A percentile compares a stretch with the other conserved stretches of the same genome.
phyloP scores from a whole-genome alignment of 257 asterid species.

The Solanum chiquidenum region DNA sequence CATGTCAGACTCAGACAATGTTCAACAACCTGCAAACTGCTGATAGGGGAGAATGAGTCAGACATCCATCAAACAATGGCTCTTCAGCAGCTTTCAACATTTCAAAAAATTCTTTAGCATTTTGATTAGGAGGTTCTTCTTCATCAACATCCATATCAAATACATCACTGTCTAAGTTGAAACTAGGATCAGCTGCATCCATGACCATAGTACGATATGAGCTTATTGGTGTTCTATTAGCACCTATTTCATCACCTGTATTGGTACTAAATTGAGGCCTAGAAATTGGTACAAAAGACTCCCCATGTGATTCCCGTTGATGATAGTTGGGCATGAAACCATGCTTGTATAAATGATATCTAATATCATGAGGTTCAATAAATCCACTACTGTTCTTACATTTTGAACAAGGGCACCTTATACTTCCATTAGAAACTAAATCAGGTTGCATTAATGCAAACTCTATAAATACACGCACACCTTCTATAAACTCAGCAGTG shows the following conservation, averaged over 20 bases:
- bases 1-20: too few relatives aligned
- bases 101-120: not conserved
- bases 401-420: not conserved
- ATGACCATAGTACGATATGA: too few relatives aligned
- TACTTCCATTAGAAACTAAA: not conserved
- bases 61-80: not conserved
- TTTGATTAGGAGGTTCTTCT: not conserved
- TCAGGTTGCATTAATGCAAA: not conserved
- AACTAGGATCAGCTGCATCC: not conserved
- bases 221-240: too few relatives aligned
- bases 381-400: too few relatives aligned
- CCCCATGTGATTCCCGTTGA: not conserved
- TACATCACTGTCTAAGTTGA: not conserved
- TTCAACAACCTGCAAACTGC: not conserved
- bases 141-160: too few relatives aligned
- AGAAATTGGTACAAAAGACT: not conserved
- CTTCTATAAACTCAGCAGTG: not conserved
- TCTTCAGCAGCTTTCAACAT: too few relatives aligned
- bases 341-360: not conserved
- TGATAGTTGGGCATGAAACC: not conserved
- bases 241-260: fast-evolving
- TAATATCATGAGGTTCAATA: not conserved
- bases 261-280: not conserved
- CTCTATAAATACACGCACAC: not conserved
- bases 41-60: not conserved